Evolutionary conservation across 768 basidiomycete genomes (phyloP), one percentile per base, ranked within the genome.

Genomic region (Paxillus ammoniavirescens): DNA sequence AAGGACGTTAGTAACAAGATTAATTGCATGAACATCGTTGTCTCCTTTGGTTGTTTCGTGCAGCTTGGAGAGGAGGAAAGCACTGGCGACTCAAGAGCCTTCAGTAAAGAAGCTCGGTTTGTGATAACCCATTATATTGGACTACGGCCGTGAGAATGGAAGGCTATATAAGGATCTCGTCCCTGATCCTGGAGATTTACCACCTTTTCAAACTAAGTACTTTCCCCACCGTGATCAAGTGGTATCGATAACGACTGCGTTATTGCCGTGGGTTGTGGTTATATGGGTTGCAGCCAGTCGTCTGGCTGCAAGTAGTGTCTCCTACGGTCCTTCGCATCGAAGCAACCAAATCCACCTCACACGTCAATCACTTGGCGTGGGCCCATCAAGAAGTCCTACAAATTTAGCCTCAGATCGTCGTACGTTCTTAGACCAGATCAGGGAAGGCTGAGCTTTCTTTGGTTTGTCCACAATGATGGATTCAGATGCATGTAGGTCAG

Each of bases 11-110:
- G 50, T 50, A 59, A 57, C 50, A 64, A 57, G 49, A 63, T 44
- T 59, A 53, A 52, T 58, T 55, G 66, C 58, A 49, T 52, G 61
- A 66, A 70, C 58, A 57, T 63, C 48, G 54, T 37, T 55, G 50
- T 54, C 62, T 59, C 61, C 55, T 54, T 50, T 47, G 40, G 35
- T 31, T 31, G 48, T 35, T 43, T 56, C 30, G 50, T 37, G 18
- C 23, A 33, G 5, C 21, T 14, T 23, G 35, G 21, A 44, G 56
- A 54, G 57, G 56, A 57, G 64, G 55, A 58, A 56, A 57, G 59
- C 56, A 42, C 49, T 50, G 42, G 28, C 42, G 9, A 44, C 46
- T 36, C 45, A 49, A 58, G 58, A 60, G 58, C 56, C 48, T 50
- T 57, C 17, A 57, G 55, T 18, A 44, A 42, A 8, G 18, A 47